phyloP scores from a whole-genome alignment of 1,284 basidiomycete genomes.

The Porogramme epimiltina region DNA sequence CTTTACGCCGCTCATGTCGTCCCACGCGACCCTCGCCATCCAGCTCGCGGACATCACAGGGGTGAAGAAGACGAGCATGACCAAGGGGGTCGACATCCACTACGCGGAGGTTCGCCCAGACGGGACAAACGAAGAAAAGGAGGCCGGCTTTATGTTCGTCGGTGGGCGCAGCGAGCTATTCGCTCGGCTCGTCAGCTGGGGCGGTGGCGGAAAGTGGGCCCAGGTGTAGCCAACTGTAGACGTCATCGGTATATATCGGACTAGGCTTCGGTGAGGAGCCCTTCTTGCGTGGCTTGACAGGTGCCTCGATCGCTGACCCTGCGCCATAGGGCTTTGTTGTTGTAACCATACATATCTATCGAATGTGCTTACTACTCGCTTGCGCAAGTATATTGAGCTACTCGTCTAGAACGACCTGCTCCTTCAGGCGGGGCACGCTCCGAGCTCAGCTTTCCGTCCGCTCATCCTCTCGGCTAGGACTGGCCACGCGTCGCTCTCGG shows the following conservation, averaged over 20 bases:
- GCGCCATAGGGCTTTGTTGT: too few species aligned
- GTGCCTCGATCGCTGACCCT: too few species aligned
- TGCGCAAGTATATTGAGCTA: too few species aligned
- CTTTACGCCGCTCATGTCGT: conserved; percentile 57
- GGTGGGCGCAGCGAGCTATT: conserved; percentile 66
- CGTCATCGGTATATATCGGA: too few species aligned
- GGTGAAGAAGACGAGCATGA: conserved; percentile 57
- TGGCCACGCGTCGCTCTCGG: neutral
- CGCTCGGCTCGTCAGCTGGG: conserved; percentile 59
- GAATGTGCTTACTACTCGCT: too few species aligned
- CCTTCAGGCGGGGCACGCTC: too few species aligned
- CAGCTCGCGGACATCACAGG: conserved; percentile 48
- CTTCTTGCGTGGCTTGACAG: too few species aligned
- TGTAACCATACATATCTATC: too few species aligned
- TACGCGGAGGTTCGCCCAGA: conserved; percentile 39
- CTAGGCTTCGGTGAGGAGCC: neutral
- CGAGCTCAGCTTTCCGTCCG: too few species aligned
- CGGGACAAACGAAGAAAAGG: conserved; percentile 36
- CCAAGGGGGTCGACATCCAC: conserved; percentile 53
- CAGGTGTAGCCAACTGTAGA: conserved; percentile 23
- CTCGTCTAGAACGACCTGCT: too few species aligned
- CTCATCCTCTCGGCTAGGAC: too few species aligned
- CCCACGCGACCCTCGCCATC: conserved; percentile 47
- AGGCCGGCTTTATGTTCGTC: conserved; percentile 62
- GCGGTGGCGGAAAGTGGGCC: conserved; percentile 40